Percentiles rank a stretch among this genome's conserved stretches.
phyloP scores from a whole-genome alignment of 768 basidiomycete species.

The Lentinus tigrinus region DNA sequence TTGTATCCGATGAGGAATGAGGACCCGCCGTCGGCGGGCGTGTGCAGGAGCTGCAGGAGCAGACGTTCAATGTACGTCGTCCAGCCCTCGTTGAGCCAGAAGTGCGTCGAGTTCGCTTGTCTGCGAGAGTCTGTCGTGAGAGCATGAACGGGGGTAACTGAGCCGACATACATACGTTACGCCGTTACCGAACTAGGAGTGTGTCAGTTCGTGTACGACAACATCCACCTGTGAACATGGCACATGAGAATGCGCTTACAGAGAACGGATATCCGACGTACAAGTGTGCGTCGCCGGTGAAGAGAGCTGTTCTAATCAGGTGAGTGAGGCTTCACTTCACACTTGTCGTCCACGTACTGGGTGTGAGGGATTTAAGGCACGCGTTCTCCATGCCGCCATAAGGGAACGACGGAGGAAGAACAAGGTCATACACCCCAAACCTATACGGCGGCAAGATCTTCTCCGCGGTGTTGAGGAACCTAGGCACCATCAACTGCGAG shows the following conservation, averaged over 20 bases:
- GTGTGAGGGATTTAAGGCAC: slow-evolving; percentile 84
- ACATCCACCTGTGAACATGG: too few species aligned
- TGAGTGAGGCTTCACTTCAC: not conserved
- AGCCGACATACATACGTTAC: slow-evolving; percentile 66
- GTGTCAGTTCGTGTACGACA: slow-evolving; percentile 81
- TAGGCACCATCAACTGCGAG: too few species aligned
- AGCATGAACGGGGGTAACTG: not conserved
- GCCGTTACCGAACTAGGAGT: slow-evolving; percentile 94
- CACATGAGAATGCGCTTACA: too few species aligned
- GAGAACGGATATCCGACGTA: too few species aligned
- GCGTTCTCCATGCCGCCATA: slow-evolving; percentile 95
- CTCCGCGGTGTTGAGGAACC: slow-evolving; percentile 77
- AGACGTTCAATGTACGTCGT: slow-evolving; percentile 92
- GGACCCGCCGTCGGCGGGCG: slow-evolving; percentile 77
- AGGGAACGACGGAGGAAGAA: slow-evolving; percentile 90
- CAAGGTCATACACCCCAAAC: slow-evolving; percentile 88
- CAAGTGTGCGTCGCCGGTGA: slow-evolving; percentile 85
- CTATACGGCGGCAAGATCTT: slow-evolving; percentile 69
- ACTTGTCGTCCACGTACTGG: slow-evolving; percentile 50
- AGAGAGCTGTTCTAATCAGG: slow-evolving; percentile 49
- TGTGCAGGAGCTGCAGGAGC: slow-evolving; percentile 65
- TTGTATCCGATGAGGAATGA: slow-evolving; percentile 77
- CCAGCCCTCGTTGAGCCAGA: slow-evolving; percentile 93
- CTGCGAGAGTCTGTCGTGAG: slow-evolving; percentile 27
- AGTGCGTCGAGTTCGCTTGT: slow-evolving; percentile 72